Evolutionary conservation across 257 asterid species (phyloP).

Genomic region (Solanum pennellii): DNA sequence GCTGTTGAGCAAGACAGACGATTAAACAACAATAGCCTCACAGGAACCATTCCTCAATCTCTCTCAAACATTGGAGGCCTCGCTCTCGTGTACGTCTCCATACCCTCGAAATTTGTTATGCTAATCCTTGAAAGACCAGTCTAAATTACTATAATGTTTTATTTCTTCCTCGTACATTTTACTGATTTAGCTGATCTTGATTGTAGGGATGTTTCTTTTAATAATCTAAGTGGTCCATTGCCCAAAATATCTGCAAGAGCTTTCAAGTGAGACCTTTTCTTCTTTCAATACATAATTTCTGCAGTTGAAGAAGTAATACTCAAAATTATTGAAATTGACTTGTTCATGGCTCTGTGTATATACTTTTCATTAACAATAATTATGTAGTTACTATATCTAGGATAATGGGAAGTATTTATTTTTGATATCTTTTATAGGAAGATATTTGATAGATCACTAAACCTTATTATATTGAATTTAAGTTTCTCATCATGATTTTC

Average conservation of each 20-base stretch:
- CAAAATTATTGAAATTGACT: background rate
- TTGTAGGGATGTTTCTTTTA: conserved; percentile 75
- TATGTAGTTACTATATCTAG: background rate
- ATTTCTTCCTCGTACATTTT: background rate
- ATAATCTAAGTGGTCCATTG: conserved; percentile 30
- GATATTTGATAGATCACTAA: background rate
- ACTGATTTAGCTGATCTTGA: background rate
- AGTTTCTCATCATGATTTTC: conserved; percentile 15
- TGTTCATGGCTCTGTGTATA: background rate
- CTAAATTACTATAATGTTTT: background rate
- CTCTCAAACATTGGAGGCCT: conserved; percentile 60
- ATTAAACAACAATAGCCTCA: conserved; percentile 86
- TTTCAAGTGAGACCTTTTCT: conserved; percentile 55
- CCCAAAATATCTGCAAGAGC: conserved; percentile 32
- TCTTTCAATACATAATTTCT: background rate
- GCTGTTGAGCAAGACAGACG: conserved; percentile 62
- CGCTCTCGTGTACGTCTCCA: conserved; percentile 54
- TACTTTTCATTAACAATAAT: background rate
- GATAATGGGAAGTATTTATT: background rate
- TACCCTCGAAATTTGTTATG: background rate
- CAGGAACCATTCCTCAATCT: background rate
- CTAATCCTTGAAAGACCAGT: background rate
- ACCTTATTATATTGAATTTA: background rate
- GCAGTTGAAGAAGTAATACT: background rate
- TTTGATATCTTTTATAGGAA: background rate